Evolutionary conservation across 768 basidiomycete species (phyloP).

Genomic region (Pleurotus tuber-regium): DNA sequence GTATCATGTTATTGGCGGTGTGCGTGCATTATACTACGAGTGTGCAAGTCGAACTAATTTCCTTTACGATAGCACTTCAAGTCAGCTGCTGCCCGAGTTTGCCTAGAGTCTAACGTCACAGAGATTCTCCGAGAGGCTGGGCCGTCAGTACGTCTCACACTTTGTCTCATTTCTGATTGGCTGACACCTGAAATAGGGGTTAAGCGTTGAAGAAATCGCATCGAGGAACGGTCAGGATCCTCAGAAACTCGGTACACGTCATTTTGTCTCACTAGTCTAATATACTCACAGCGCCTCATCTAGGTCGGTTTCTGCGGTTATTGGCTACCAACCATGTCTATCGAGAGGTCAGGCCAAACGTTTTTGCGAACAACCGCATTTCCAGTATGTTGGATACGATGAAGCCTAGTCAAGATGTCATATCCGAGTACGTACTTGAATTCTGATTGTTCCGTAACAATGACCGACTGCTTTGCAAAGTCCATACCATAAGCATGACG

Average conservation of each 20-base stretch:
- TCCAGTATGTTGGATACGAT: constrained; percentile 28
- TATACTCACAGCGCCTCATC: not conserved
- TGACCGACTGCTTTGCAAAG: constrained; percentile 2
- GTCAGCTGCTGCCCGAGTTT: constrained; percentile 23
- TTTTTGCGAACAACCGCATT: constrained; percentile 32
- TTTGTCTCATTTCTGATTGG: not conserved
- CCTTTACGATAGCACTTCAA: constrained; percentile 12
- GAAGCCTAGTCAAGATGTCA: constrained; percentile 20
- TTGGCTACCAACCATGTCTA: constrained; percentile 32
- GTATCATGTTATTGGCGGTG: constrained; percentile 11
- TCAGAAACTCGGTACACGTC: constrained; percentile 27
- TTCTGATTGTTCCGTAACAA: not conserved
- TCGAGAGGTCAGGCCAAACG: constrained; percentile 27
- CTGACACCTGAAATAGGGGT: constrained; percentile 17
- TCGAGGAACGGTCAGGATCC: constrained; percentile 22
- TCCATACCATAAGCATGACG: constrained; percentile 17
- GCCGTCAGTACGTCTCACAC: constrained; percentile 17
- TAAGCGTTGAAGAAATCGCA: constrained; percentile 30
- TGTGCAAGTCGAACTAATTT: not conserved
- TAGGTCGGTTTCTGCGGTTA: constrained; percentile 29
- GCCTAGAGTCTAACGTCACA: constrained; percentile 27
- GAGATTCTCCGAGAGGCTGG: constrained; percentile 37
- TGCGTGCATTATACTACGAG: not conserved
- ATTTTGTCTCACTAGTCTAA: not conserved
- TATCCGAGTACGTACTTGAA: constrained; percentile 20